Conservation (phyloP, 192 early-diverging fungal species). For the Diversispora epigaea region DNA sequence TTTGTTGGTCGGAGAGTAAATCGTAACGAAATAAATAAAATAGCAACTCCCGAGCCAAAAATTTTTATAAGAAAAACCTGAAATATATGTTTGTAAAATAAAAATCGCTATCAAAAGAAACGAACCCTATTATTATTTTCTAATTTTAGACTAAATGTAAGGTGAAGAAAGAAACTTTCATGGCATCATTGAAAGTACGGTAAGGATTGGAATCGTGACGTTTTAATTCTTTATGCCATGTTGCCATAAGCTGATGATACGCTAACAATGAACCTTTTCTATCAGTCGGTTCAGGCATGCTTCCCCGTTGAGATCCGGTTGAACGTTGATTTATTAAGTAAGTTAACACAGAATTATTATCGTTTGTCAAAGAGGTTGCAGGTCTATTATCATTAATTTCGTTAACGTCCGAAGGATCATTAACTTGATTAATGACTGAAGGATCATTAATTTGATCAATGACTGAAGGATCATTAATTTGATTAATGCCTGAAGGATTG, state of each 20-base stretch:
- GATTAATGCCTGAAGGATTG: too few species aligned
- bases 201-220: not conserved
- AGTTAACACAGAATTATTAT: not conserved
- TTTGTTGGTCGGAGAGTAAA: too few species aligned
- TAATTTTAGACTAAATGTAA: conserved; percentile 7
- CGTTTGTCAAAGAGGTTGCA: not conserved
- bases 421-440: too few species aligned
- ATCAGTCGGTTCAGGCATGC: not conserved
- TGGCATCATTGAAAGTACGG: not conserved
- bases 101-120: too few species aligned
- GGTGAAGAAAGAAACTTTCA: not conserved
- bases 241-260: conserved; percentile 2
- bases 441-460: too few species aligned
- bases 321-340: not conserved
- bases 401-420: too few species aligned
- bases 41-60: too few species aligned
- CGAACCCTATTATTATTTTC: too few species aligned
- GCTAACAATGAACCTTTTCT: not conserved
- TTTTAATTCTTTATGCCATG: conserved; percentile 7
- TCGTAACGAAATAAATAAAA: too few species aligned
- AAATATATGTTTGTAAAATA: too few species aligned
- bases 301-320: not conserved
- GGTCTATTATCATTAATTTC: not conserved
- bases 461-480: not conserved
- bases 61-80: too few species aligned